These are phyloP conservation scores for barrel medic (Medicago truncatula) DNA, from an alignment of 306 rosid genomes.

Conservation along the genomic window DNA sequence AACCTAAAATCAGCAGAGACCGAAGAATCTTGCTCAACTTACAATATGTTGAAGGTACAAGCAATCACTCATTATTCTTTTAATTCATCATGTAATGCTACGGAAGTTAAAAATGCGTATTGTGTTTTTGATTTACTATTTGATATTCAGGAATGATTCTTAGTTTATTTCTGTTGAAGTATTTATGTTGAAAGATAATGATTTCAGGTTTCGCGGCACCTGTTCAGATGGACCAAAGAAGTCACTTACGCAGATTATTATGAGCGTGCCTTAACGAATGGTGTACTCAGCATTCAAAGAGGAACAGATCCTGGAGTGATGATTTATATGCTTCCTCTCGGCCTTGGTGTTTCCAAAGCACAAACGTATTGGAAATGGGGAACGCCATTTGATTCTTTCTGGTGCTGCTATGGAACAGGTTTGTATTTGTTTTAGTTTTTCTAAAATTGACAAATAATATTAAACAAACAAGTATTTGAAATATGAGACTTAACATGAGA, in stretches of 20 bases:
- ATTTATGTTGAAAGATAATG: slow-evolving; percentile 8
- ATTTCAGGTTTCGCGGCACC: slow-evolving; percentile 82
- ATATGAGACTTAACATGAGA: background rate
- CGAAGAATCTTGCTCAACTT: slow-evolving; percentile 91
- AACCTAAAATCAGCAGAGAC: slow-evolving; percentile 58
- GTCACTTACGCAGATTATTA: slow-evolving; percentile 83
- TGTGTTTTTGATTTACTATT: slow-evolving; percentile 4
- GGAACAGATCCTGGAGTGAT: slow-evolving; percentile 94
- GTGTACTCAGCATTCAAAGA: slow-evolving; percentile 85
- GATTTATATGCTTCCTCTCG: slow-evolving; percentile 91
- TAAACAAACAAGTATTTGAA: background rate
- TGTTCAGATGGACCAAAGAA: slow-evolving; percentile 90
- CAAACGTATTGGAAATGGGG: slow-evolving; percentile 70
- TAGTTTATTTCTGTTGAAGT: slow-evolving; percentile 8
- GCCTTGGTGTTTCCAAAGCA: slow-evolving; percentile 74
- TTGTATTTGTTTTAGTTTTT: background rate
- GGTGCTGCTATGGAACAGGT: slow-evolving; percentile 99
- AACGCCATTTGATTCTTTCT: slow-evolving; percentile 57
- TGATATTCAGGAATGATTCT: background rate
- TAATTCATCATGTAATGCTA: slow-evolving; percentile 1
- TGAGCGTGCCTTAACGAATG: slow-evolving; percentile 90
- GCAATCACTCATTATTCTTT: slow-evolving; percentile 2
- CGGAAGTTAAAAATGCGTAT: too few species aligned
- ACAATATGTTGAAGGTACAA: slow-evolving; percentile 93
- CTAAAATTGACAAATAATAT: background rate